A percentile compares a stretch with the other conserved stretches of the same genome.
These are phyloP conservation scores for Talaromyces pinophilus DNA, from an alignment of 2,329 filamentous ascomycete species.

Conservation along the genomic window DNA sequence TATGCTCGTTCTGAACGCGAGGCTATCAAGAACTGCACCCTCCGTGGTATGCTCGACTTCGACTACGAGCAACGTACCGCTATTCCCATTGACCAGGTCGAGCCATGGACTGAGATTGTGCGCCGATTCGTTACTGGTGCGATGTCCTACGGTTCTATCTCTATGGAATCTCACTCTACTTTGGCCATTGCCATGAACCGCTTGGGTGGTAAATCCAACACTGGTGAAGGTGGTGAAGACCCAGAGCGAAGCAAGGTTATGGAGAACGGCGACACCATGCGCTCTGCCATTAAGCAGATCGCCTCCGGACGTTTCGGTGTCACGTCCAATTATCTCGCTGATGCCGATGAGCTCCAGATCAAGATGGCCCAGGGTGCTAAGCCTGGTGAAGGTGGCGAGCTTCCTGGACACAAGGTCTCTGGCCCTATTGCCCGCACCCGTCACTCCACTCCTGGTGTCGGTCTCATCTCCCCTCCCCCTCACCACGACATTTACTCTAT, in stretches of 20 bases:
- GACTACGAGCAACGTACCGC: slow-evolving; percentile 84
- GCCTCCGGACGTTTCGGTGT: slow-evolving; percentile 95
- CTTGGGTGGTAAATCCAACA: slow-evolving; percentile 95
- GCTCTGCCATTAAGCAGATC: slow-evolving; percentile 96
- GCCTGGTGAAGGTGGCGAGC: slow-evolving; percentile 94
- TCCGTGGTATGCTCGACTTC: slow-evolving; percentile 92
- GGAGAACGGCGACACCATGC: slow-evolving; percentile 93
- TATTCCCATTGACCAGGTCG: slow-evolving; percentile 93
- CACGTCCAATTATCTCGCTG: slow-evolving; percentile 89
- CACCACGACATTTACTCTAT: slow-evolving; percentile 99
- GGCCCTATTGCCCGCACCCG: slow-evolving; percentile 90
- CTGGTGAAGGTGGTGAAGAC: slow-evolving; percentile 94
- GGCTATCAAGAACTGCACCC: slow-evolving; percentile 93
- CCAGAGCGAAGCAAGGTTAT: slow-evolving; percentile 83
- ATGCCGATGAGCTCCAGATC: slow-evolving; percentile 95
- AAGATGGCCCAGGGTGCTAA: slow-evolving; percentile 99
- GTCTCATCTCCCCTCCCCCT: slow-evolving; percentile 90
- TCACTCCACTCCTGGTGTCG: slow-evolving; percentile 94
- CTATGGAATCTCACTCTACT: slow-evolving; percentile 97
- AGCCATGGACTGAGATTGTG: slow-evolving; percentile 97
- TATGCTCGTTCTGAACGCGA: slow-evolving; percentile 93
- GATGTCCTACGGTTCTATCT: slow-evolving; percentile 98
- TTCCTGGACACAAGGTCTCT: slow-evolving; percentile 95
- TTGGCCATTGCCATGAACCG: slow-evolving; percentile 96
- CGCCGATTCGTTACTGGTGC: slow-evolving; percentile 94